Conservation (phyloP, 2,329 filamentous ascomycete species). For the Claviceps sorghi region DNA sequence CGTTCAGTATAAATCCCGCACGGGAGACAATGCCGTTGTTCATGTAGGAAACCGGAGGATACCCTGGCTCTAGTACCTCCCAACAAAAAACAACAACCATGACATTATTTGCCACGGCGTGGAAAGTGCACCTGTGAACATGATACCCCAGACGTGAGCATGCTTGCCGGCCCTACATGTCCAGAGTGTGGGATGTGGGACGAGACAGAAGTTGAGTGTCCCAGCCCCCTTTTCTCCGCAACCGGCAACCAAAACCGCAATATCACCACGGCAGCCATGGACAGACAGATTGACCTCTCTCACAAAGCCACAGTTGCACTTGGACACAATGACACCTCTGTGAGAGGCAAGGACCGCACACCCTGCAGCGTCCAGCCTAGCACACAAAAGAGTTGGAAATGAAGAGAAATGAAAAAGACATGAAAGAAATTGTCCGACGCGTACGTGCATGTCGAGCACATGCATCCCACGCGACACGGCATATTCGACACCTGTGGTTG, state of each 20-base stretch:
- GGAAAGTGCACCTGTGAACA: neutral
- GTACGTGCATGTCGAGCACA: slow-evolving; percentile 1
- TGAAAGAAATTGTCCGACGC: slow-evolving; percentile 1
- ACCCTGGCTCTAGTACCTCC: neutral
- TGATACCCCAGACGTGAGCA: neutral
- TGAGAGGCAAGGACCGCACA: neutral
- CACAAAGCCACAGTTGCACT: neutral
- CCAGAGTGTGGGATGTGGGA: neutral
- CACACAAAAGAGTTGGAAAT: neutral
- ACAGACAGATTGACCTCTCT: neutral
- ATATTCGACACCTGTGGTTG: neutral
- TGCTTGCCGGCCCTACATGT: neutral
- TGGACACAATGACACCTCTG: neutral
- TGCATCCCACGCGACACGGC: neutral
- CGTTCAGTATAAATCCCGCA: neutral
- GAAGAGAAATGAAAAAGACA: neutral
- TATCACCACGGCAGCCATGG: neutral
- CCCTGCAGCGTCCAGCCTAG: neutral
- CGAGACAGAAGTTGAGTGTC: neutral
- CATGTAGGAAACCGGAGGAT: neutral
- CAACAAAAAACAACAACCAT: neutral
- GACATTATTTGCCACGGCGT: neutral
- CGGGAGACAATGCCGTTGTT: neutral
- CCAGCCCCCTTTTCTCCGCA: neutral
- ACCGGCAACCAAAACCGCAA: neutral